Conservation (phyloP, 192 early-diverging fungal species). For the Cetraspora pellucida region DNA sequence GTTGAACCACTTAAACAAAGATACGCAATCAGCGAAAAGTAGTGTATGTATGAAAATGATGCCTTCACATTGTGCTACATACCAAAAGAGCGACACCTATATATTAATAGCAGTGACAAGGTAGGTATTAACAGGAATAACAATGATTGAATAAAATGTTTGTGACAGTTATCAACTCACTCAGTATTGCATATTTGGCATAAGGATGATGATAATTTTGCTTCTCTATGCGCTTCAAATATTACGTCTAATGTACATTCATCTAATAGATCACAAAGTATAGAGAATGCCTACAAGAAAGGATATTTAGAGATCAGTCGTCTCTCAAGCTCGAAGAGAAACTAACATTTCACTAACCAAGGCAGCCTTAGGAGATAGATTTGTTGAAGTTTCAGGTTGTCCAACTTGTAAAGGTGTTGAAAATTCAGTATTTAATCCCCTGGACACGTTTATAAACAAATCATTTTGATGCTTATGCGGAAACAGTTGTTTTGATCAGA, state of each 20-base stretch:
- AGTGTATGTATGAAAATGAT: background rate
- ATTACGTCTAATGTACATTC: slow-evolving; percentile 73
- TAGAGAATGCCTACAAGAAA: slow-evolving; percentile 50
- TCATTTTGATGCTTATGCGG: too few species aligned
- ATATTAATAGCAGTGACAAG: background rate
- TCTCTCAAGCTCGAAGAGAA: too few species aligned
- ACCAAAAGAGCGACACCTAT: slow-evolving; percentile 60
- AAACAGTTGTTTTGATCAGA: too few species aligned
- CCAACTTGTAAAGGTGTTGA: too few species aligned
- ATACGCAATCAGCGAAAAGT: background rate
- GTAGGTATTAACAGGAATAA: background rate
- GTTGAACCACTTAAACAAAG: slow-evolving; percentile 42
- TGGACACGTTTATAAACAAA: too few species aligned
- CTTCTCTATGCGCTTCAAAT: slow-evolving; percentile 72
- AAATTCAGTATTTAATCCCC: too few species aligned
- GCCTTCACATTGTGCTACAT: background rate
- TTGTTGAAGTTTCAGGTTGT: too few species aligned
- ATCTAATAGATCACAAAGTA: slow-evolving; percentile 72
- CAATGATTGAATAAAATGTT: background rate
- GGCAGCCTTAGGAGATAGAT: too few species aligned
- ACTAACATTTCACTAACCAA: too few species aligned
- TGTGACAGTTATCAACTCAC: slow-evolving; percentile 49
- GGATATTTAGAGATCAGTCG: background rate
- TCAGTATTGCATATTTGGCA: slow-evolving; percentile 79
- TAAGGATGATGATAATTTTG: slow-evolving; percentile 55